Conservation (phyloP, 306 rosid genomes). For the Prunus padus region DNA sequence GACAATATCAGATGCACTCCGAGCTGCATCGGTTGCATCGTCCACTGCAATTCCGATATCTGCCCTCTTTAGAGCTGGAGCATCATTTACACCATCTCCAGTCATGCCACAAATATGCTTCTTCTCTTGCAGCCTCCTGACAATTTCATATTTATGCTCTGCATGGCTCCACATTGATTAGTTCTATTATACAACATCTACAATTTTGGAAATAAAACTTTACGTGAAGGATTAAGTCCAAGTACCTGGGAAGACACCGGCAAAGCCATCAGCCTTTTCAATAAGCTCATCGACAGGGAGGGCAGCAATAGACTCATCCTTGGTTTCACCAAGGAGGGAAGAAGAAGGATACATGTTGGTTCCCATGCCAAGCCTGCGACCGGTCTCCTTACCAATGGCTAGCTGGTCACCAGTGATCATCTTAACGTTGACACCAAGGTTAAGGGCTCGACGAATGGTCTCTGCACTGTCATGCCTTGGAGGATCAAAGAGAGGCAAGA, state of each 20-base stretch:
- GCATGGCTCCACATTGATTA: constrained; percentile 23
- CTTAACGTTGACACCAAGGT: constrained; percentile 87
- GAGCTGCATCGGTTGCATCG: constrained; percentile 92
- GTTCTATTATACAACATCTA: not conserved
- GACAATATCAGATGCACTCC: constrained; percentile 88
- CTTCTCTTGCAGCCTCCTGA: constrained; percentile 74
- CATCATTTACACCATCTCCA: constrained; percentile 96
- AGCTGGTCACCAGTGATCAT: constrained; percentile 96
- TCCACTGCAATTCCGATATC: constrained; percentile 96
- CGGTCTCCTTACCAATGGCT: constrained; percentile 91
- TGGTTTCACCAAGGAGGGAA: constrained; percentile 79
- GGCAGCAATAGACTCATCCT: constrained; percentile 52
- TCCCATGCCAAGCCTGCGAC: constrained; percentile 97
- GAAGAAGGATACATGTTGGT: constrained; percentile 97
- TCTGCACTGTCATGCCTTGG: constrained; percentile 98
- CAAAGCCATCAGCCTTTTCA: constrained; percentile 94
- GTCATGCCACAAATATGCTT: constrained; percentile 92
- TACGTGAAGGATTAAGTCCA: not conserved
- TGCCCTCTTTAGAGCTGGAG: constrained; percentile 81
- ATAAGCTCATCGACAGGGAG: constrained; percentile 82
- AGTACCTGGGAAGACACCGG: constrained; percentile 90
- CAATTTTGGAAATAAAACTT: not conserved
- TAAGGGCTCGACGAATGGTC: constrained; percentile 74
- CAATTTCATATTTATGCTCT: constrained; percentile 94
- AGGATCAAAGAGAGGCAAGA: constrained; percentile 92